These are phyloP conservation scores for Neurospora terricola DNA, from an alignment of 495 filamentous ascomycete genomes.

Conservation along the genomic window DNA sequence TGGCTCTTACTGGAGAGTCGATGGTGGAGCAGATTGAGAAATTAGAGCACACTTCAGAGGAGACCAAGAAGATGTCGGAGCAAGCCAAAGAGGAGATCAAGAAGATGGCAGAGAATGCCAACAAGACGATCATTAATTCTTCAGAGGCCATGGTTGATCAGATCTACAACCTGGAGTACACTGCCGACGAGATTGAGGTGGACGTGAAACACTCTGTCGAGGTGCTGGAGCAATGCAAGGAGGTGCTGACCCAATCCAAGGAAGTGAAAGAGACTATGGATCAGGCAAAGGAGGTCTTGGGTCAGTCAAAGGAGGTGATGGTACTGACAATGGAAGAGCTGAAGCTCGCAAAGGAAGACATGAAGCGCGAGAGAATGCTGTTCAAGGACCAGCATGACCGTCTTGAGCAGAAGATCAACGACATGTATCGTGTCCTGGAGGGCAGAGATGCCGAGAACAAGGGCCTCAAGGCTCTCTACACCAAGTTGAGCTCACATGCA, in stretches of 20 bases:
- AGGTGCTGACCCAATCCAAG: neutral
- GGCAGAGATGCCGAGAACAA: neutral
- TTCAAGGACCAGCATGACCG: neutral
- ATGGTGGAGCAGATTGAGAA: neutral
- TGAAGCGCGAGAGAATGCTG: neutral
- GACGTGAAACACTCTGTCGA: neutral
- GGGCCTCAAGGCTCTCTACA: neutral
- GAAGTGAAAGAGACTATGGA: neutral
- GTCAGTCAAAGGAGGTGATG: neutral
- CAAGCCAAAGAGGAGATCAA: neutral
- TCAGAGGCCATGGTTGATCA: neutral
- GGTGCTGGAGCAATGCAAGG: neutral
- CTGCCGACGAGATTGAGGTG: neutral
- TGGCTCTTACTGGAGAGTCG: too few relatives aligned
- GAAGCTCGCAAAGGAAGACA: neutral
- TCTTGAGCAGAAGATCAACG: neutral
- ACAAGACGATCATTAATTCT: neutral
- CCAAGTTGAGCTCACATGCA: neutral
- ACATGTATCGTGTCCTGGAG: neutral
- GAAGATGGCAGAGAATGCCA: neutral
- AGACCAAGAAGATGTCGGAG: neutral
- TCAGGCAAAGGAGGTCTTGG: neutral
- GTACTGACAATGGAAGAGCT: neutral
- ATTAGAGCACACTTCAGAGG: neutral
- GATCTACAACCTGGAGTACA: neutral